phyloP scores from a whole-genome alignment of 306 rosid species.

The Gleditsia sinensis region DNA sequence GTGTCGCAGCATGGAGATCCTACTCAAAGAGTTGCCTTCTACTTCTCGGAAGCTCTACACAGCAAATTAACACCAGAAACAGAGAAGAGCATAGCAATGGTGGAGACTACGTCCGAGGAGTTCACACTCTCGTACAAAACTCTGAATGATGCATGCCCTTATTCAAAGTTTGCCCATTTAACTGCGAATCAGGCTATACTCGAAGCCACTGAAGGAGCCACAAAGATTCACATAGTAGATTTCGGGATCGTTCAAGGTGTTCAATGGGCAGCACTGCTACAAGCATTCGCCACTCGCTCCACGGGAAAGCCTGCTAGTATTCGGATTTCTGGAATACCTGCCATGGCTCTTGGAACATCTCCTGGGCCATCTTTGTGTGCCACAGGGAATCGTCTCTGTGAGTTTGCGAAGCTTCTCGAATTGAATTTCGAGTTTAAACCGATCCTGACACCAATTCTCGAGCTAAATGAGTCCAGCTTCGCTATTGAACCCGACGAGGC shows the following conservation, averaged over 20 bases:
- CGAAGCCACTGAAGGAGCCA: slow-evolving; percentile 71
- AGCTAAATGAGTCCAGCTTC: slow-evolving; percentile 63
- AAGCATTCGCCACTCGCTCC: slow-evolving; percentile 87
- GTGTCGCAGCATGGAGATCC: slow-evolving; percentile 83
- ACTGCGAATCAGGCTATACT: slow-evolving; percentile 95
- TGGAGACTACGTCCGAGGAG: slow-evolving; percentile 56
- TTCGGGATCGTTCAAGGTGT: slow-evolving; percentile 93
- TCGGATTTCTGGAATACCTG: slow-evolving; percentile 88
- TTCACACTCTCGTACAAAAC: slow-evolving; percentile 78
- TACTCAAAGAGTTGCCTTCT: slow-evolving; percentile 62
- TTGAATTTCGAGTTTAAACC: slow-evolving; percentile 77
- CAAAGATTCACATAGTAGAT: slow-evolving; percentile 81
- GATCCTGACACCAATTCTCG: slow-evolving; percentile 64
- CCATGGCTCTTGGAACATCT: slow-evolving; percentile 63
- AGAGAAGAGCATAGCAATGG: slow-evolving; percentile 22
- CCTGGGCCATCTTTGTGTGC: slow-evolving; percentile 69
- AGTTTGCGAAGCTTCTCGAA: slow-evolving; percentile 75
- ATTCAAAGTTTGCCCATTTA: slow-evolving; percentile 88
- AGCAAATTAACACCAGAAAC: slow-evolving; percentile 39
- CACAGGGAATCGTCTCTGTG: slow-evolving; percentile 73
- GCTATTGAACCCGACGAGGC: slow-evolving; percentile 59
- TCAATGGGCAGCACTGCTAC: slow-evolving; percentile 94
- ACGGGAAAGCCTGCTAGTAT: slow-evolving; percentile 72
- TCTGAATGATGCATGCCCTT: slow-evolving; percentile 90
- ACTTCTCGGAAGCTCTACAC: slow-evolving; percentile 68